Percentiles rank a stretch among this genome's conserved stretches.
These are phyloP conservation scores for Kondoa subrosea DNA, from an alignment of 768 basidiomycete species.

Conservation along the genomic window DNA sequence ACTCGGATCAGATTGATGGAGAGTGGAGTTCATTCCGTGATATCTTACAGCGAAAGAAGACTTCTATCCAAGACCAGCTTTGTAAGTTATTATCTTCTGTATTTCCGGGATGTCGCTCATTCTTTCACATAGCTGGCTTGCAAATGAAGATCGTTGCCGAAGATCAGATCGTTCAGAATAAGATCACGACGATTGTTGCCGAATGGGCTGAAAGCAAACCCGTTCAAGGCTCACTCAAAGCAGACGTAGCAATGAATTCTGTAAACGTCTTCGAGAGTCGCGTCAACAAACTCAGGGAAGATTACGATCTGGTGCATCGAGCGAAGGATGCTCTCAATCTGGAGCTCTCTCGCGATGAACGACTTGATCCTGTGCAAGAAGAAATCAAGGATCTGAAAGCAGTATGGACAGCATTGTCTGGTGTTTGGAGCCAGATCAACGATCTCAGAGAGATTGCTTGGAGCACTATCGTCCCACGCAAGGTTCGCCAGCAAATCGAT, in stretches of 20 bases:
- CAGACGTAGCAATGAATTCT: slow-evolving; percentile 87
- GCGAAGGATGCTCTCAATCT: slow-evolving; percentile 95
- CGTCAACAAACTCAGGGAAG: slow-evolving; percentile 72
- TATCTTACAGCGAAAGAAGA: slow-evolving; percentile 92
- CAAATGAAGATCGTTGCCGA: slow-evolving; percentile 99
- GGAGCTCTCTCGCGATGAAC: slow-evolving; percentile 64
- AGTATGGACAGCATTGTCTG: slow-evolving; percentile 95
- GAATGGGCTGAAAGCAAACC: slow-evolving; percentile 97
- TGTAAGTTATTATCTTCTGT: slow-evolving; percentile 46
- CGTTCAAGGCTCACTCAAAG: slow-evolving; percentile 88
- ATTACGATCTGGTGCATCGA: slow-evolving; percentile 83
- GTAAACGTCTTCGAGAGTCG: slow-evolving; percentile 91
- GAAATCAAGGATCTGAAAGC: slow-evolving; percentile 91
- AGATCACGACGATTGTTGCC: slow-evolving; percentile 68
- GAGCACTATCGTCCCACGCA: slow-evolving; percentile 80
- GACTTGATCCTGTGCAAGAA: slow-evolving; percentile 83
- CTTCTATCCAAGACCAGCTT: slow-evolving; percentile 93
- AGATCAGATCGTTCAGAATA: slow-evolving; percentile 93
- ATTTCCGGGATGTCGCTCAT: background rate
- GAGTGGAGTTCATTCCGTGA: slow-evolving; percentile 99
- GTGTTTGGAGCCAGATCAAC: slow-evolving; percentile 82
- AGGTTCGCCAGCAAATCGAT: slow-evolving; percentile 83
- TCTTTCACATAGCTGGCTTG: slow-evolving; percentile 47
- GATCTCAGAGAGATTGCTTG: slow-evolving; percentile 77
- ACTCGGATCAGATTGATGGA: slow-evolving; percentile 87